These are phyloP conservation scores for Alternaria sp. DNA, from an alignment of 2,329 filamentous ascomycete species.

Conservation along the genomic window DNA sequence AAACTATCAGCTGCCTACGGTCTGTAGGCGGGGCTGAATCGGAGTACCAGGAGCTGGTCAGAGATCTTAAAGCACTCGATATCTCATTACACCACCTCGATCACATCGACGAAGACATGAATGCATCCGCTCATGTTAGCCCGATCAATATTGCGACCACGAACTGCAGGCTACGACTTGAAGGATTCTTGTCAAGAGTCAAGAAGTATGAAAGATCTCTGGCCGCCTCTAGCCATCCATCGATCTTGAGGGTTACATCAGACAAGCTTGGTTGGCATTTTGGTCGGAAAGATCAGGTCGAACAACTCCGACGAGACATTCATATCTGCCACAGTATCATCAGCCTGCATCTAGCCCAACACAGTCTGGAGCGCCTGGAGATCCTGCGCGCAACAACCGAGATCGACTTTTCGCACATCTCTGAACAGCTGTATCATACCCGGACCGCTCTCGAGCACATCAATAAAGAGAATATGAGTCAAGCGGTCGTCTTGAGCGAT, in stretches of 20 bases:
- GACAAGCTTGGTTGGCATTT: not conserved
- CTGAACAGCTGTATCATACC: not conserved
- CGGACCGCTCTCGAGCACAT: not conserved
- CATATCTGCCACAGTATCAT: not conserved
- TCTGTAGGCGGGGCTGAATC: not conserved
- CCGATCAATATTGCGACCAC: not conserved
- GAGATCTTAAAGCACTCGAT: not conserved
- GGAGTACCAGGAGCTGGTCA: not conserved
- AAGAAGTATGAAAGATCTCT: not conserved
- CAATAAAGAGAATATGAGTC: accelerated
- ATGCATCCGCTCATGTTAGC: not conserved
- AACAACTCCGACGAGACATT: not conserved
- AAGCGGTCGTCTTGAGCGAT: not conserved
- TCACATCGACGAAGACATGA: not conserved
- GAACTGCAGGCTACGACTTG: not conserved
- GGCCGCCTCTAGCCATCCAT: accelerated
- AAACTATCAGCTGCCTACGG: not conserved
- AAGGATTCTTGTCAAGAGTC: not conserved
- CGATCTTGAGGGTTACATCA: not conserved
- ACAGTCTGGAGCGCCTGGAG: not conserved
- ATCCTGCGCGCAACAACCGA: not conserved
- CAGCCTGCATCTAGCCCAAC: not conserved
- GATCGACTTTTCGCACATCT: not conserved
- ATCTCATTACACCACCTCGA: not conserved
- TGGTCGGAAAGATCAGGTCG: not conserved